Conservation (phyloP, 257 asterid genomes). For the Fraxinus pennsylvanica region DNA sequence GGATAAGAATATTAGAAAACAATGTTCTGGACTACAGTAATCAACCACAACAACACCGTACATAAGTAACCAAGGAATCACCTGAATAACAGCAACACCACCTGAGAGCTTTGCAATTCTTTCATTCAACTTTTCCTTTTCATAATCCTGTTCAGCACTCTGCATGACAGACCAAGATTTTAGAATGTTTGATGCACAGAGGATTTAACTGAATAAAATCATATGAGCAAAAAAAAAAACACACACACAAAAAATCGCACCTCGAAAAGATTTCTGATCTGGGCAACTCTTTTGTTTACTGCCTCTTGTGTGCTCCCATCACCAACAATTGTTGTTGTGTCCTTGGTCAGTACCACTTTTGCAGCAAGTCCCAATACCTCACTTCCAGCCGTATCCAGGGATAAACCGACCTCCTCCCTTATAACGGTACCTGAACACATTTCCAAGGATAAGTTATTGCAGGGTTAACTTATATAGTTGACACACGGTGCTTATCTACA, state of each 20-base stretch:
- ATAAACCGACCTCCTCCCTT: conserved; percentile 39
- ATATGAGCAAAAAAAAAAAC: neutral
- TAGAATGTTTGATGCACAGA: neutral
- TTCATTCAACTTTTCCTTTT: conserved; percentile 41
- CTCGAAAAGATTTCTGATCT: conserved; percentile 40
- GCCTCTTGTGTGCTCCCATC: conserved; percentile 43
- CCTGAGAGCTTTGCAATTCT: conserved; percentile 54
- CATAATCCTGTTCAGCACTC: conserved; percentile 40
- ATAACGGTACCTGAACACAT: conserved; percentile 33
- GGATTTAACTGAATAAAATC: neutral
- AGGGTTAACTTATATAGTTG: neutral
- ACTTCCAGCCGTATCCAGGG: conserved; percentile 35
- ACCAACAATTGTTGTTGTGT: conserved; percentile 41
- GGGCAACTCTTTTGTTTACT: conserved; percentile 38
- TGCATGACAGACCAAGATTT: conserved; percentile 13
- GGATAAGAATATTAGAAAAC: too few species aligned
- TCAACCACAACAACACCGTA: neutral
- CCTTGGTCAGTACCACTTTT: conserved; percentile 44
- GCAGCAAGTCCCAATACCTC: conserved; percentile 46
- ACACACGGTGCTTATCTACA: neutral
- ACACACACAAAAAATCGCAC: neutral
- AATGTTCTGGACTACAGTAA: too few species aligned
- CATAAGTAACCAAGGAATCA: neutral
- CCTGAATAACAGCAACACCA: conserved; percentile 56
- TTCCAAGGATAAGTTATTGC: neutral